phyloP scores from a whole-genome alignment of 1,139 yeast genomes.

The Hyphopichia burtonii region DNA sequence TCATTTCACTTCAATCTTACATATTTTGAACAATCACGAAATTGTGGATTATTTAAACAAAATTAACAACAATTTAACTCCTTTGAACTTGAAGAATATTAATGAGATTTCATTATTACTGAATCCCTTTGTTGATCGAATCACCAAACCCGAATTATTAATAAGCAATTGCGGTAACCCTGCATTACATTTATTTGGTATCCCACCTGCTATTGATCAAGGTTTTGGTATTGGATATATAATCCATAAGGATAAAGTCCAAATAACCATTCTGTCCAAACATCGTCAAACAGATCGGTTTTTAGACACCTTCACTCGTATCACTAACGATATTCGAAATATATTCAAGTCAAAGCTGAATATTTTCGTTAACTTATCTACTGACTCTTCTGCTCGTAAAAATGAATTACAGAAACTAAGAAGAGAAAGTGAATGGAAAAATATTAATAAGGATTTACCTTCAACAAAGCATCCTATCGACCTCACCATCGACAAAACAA shows the following conservation, averaged over 20 bases:
- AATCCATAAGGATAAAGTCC: conserved; percentile 58
- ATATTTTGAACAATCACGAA: conserved; percentile 33
- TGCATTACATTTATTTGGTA: conserved; percentile 69
- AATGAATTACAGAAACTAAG: conserved; percentile 35
- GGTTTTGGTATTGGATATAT: conserved; percentile 81
- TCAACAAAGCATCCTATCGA: conserved; percentile 40
- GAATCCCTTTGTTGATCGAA: conserved; percentile 51
- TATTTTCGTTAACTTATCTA: conserved; percentile 28
- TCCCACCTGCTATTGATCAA: conserved; percentile 71
- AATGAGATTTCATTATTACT: conserved; percentile 51
- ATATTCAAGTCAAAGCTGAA: conserved; percentile 43
- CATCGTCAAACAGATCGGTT: conserved; percentile 72
- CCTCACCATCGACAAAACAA: conserved; percentile 21
- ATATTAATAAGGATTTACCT: conserved; percentile 24
- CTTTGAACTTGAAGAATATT: conserved; percentile 15
- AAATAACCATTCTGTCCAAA: conserved; percentile 68
- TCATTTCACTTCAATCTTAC: conserved; percentile 63
- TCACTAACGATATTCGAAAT: conserved; percentile 51
- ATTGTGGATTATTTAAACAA: conserved; percentile 41
- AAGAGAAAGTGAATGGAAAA: conserved; percentile 36
- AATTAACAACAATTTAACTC: conserved; percentile 33
- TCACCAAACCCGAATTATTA: conserved; percentile 43
- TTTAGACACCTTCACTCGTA: conserved; percentile 61
- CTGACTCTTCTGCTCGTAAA: conserved; percentile 35
- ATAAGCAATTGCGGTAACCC: conserved; percentile 74